phyloP scores from a whole-genome alignment of 1,139 yeast genomes.

The Kodamaea anthophila region DNA sequence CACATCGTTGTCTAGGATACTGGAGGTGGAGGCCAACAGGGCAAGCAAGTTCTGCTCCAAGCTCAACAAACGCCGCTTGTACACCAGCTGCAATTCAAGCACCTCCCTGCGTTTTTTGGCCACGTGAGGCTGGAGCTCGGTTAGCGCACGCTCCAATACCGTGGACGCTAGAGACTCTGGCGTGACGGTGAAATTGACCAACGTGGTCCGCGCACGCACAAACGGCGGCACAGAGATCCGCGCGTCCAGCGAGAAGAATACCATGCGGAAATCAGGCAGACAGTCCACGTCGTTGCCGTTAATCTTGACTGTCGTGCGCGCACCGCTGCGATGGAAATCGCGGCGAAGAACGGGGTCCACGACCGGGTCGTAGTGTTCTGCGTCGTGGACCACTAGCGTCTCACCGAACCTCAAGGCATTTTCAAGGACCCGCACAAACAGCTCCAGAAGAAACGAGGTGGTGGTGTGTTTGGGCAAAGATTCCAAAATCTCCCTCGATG shows the following conservation, averaged over 20 bases:
- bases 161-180: constrained; percentile 59
- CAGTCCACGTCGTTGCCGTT: constrained; percentile 65
- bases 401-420: constrained; percentile 85
- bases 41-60: constrained; percentile 60
- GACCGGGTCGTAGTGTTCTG: constrained; percentile 75
- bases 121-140: constrained; percentile 58
- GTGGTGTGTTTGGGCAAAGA: constrained; percentile 32
- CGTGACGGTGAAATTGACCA: constrained; percentile 70
- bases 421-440: constrained; percentile 65
- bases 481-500: constrained; percentile 28
- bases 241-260: constrained; percentile 58
- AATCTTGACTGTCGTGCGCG: constrained; percentile 55
- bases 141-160: constrained; percentile 53
- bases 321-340: constrained; percentile 65
- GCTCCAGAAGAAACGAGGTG: constrained; percentile 70
- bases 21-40: constrained; percentile 50
- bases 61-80: constrained; percentile 44
- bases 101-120: constrained; percentile 53
- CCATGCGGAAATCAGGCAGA: constrained; percentile 57
- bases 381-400: constrained; percentile 62
- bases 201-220: constrained; percentile 53
- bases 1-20: constrained; percentile 61
- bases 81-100: constrained; percentile 53
- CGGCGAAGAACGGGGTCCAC: constrained; percentile 54
- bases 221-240: constrained; percentile 44